phyloP scores from a whole-genome alignment of 2,329 filamentous ascomycete genomes.

The Stagonosporopsis vannaccii region DNA sequence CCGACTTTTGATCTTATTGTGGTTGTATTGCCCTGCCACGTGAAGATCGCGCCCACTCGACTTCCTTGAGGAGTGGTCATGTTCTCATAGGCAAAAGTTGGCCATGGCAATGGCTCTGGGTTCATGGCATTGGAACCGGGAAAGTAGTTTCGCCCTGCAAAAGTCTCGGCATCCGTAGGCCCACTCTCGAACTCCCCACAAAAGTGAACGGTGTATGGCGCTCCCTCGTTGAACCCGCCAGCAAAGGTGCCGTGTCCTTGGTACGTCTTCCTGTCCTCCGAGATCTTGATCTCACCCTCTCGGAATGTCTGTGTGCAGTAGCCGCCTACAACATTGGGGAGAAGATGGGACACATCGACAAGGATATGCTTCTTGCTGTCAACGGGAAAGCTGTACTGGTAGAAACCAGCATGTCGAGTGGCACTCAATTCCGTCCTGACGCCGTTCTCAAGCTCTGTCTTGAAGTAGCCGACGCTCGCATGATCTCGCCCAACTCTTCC shows the following conservation, averaged over 20 bases:
- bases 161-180: slow-evolving; percentile 53
- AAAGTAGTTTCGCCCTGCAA: slow-evolving; percentile 51
- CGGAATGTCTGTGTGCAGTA: slow-evolving; percentile 34
- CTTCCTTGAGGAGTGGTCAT: slow-evolving; percentile 44
- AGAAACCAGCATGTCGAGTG: slow-evolving; percentile 64
- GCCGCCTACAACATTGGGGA: slow-evolving; percentile 31
- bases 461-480: slow-evolving; percentile 68
- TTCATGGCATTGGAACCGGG: slow-evolving; percentile 16
- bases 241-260: slow-evolving; percentile 35
- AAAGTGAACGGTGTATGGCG: slow-evolving; percentile 38
- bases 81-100: slow-evolving; percentile 30
- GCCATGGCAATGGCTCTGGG: slow-evolving; percentile 15
- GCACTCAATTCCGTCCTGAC: slow-evolving; percentile 66
- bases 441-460: slow-evolving; percentile 62
- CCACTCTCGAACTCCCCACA: slow-evolving; percentile 38
- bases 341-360: slow-evolving; percentile 55
- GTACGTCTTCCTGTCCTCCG: slow-evolving; percentile 32
- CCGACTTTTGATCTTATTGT: slow-evolving; percentile 57
- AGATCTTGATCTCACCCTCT: slow-evolving; percentile 29
- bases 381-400: slow-evolving; percentile 66
- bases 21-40: slow-evolving; percentile 47
- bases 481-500: slow-evolving; percentile 43
- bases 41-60: slow-evolving; percentile 57
- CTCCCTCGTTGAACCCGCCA: slow-evolving; percentile 44
- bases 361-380: slow-evolving; percentile 50